These are phyloP conservation scores for Inga oerstediana DNA, from an alignment of 306 rosid genomes.

Conservation along the genomic window DNA sequence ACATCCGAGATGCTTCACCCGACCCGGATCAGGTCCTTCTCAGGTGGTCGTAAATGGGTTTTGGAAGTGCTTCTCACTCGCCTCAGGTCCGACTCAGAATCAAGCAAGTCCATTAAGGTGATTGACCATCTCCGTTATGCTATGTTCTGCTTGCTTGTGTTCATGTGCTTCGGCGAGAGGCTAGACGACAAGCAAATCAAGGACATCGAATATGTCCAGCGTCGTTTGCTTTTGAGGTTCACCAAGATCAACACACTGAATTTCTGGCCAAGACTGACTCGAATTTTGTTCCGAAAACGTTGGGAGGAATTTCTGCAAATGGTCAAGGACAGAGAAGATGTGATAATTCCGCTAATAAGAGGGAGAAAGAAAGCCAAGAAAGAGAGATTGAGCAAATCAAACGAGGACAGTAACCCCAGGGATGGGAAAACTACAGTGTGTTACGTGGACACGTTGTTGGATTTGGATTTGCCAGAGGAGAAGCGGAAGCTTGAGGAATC, in stretches of 20 bases:
- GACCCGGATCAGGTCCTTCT: not conserved
- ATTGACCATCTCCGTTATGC: not conserved
- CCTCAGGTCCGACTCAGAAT: not conserved
- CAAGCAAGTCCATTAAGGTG: not conserved
- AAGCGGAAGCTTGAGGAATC: not conserved
- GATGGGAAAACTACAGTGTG: not conserved
- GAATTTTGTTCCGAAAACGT: not conserved
- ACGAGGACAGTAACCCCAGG: not conserved
- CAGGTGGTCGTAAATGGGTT: not conserved
- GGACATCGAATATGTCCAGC: not conserved
- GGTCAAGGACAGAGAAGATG: not conserved
- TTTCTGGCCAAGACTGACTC: not conserved
- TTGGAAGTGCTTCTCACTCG: not conserved
- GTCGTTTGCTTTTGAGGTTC: not conserved
- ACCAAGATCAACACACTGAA: not conserved
- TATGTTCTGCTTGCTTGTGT: constrained; percentile 17
- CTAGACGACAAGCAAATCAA: not conserved
- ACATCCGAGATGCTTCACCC: not conserved
- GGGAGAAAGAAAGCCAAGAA: not conserved
- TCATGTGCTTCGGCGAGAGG: constrained; percentile 9
- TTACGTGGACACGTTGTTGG: not conserved
- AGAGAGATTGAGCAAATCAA: not conserved
- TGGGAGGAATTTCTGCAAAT: not conserved
- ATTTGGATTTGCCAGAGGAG: constrained; percentile 3
- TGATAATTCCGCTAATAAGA: not conserved